Base-by-base conservation (phyloP, 176 grass and related monocot species). In the Saccharum spontaneum region DNA sequence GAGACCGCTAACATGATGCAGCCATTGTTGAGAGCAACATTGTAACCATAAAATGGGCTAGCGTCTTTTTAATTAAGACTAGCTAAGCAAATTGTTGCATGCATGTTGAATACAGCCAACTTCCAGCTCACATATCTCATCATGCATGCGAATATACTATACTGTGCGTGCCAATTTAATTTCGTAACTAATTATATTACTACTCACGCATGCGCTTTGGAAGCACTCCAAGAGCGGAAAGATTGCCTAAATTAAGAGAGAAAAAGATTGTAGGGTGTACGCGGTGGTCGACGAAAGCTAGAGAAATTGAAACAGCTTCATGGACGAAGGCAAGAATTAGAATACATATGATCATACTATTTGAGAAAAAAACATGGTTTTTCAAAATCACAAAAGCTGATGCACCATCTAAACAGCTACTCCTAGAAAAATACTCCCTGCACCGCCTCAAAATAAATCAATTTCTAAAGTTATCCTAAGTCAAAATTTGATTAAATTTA, bases 61-160 rank as follows among this genome's bases (percentile, higher is more conserved):
- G 10, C 4, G 52, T 24, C 49, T 16, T 40, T 78, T 40, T 78
- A 78, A 83, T 70, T 88, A 78, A 78, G 66, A 24, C 74, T 74
- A 78, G 61, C 31, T 73, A 88, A 79, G 80, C 54, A 78, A 39
- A 88, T 71, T 65, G 77, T 20, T 67, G 62, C 43, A 68, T 48
- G 28, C 67, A 36, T 36, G 34, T 36, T 76, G 61, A 13, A 80
- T 84, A 73, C 87, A 84, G 75, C 75, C 59, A 79, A 36, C 18
- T 28, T 89, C 87, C 87, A 89, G 87, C 87, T 88, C 87, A 84
- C 30, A 81, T 23, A 36, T 70, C 41, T 87, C 78, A 82, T 82
- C 86, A 87, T 76, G 33, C 86, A 87, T 76, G 33, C 70, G 13
- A 48, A 15, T 26, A 77, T 23, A 36, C 4, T 4, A 4, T 52